Base-by-base conservation (phyloP, 352 stramenopile species). In the Globisporangium ultimum region DNA sequence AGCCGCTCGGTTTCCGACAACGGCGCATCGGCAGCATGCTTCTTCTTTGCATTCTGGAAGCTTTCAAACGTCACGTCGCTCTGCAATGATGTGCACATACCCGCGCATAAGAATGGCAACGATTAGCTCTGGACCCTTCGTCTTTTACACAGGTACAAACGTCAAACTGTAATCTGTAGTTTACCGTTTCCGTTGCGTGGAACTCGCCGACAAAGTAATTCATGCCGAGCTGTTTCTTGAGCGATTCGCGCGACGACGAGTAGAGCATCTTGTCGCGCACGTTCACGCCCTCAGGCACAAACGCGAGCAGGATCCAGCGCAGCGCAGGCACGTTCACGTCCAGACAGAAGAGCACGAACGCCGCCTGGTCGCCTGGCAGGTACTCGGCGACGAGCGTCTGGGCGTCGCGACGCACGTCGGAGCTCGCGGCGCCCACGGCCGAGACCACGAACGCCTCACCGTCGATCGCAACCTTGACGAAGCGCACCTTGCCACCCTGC, bases 251-350 rank as follows among this genome's bases (percentile, higher is more conserved):
- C 51, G 89, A 93, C 46, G 87, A 96, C 62, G 89, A 96, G 74
- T 96, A 97, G 28, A 97, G 72, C 89, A 97, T 97, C 63, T 93
- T 93, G 62, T 96, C 88, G 24, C 88, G 81, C 52, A 94, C 89
- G 43, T 70, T 87, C 48, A 87, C 80, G 24, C 55, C 60, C 53
- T 96, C 87, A 8, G 84, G 80, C 21, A 94, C 87, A 53, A 91
- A 93, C 46, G 83, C 81, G 10, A 94, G 61, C 53, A 96, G 55
- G 24, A 93, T 73, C 87, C 87, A 96, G 34, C 81, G 80, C 56
- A 91, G 55, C 45, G 84, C 80, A 4, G 79, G 63, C 48, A 87
- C 79, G 61, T 80, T 75, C 53, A 88, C 84, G 42, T 91, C 78
- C n/a, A 81, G 67, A 48, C 84, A 93, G 55, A 91, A 80, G 24